Evolutionary conservation across 2,329 filamentous ascomycete species (phyloP).

Genomic region (Ascochyta lentis): DNA sequence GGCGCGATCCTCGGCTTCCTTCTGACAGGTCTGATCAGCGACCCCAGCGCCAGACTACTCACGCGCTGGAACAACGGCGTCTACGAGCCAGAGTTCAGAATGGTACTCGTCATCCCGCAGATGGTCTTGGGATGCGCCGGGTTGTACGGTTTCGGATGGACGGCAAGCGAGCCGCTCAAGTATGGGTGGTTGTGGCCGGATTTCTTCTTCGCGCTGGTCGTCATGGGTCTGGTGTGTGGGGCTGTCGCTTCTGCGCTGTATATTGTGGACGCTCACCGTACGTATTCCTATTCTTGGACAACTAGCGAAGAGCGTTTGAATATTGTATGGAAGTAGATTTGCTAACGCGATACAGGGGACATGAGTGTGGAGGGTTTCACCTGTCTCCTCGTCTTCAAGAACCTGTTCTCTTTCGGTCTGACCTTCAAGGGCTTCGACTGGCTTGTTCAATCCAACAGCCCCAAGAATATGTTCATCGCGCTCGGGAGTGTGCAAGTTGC

Average conservation of each 20-base stretch:
- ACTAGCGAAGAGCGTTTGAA: background rate
- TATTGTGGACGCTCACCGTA: constrained; percentile 89
- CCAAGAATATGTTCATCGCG: constrained; percentile 72
- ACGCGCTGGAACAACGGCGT: constrained; percentile 78
- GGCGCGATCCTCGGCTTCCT: constrained; percentile 80
- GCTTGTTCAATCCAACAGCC: constrained; percentile 67
- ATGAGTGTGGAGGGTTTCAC: constrained; percentile 89
- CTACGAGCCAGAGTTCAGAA: constrained; percentile 91
- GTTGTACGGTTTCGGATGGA: constrained; percentile 83
- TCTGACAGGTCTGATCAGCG: constrained; percentile 75
- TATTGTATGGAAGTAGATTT: background rate
- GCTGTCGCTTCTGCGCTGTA: constrained; percentile 86
- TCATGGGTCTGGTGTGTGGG: constrained; percentile 90
- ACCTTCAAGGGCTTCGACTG: constrained; percentile 87
- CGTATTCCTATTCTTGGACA: constrained; percentile 3
- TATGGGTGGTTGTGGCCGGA: constrained; percentile 78
- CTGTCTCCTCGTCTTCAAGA: constrained; percentile 90
- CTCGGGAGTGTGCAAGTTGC: constrained; percentile 79
- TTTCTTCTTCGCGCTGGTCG: constrained; percentile 82
- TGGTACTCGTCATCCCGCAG: constrained; percentile 83
- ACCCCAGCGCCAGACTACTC: constrained; percentile 73
- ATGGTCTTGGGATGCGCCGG: constrained; percentile 78
- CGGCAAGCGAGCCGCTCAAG: constrained; percentile 64
- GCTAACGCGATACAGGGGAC: constrained; percentile 60
- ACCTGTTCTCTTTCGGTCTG: constrained; percentile 86